phyloP scores from a whole-genome alignment of 495 filamentous ascomycete genomes.

The Extremus antarcticus region DNA sequence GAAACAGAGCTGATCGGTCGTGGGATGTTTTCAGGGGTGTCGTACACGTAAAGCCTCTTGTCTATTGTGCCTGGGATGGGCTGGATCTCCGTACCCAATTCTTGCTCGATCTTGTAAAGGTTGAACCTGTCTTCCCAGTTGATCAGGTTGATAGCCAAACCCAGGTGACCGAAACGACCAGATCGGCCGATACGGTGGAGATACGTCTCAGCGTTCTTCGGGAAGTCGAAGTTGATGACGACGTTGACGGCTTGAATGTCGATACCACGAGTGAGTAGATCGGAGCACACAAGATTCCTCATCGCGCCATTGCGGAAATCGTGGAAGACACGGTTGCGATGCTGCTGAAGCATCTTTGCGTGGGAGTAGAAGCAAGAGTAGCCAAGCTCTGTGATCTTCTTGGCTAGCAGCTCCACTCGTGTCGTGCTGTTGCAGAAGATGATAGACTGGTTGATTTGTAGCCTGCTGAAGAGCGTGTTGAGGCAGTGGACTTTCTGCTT shows the following conservation, averaged over 20 bases:
- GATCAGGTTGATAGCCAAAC: slow-evolving; percentile 96
- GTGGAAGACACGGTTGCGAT: slow-evolving; percentile 96
- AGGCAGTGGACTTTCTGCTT: slow-evolving; percentile 99
- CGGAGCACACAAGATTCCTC: slow-evolving; percentile 95
- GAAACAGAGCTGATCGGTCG: slow-evolving; percentile 47
- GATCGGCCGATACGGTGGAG: slow-evolving; percentile 97
- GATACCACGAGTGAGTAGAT: slow-evolving; percentile 94
- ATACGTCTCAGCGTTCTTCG: slow-evolving; percentile 98
- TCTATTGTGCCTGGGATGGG: slow-evolving; percentile 90
- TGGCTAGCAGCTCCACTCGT: slow-evolving; percentile 90
- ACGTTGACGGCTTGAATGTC: slow-evolving; percentile 99
- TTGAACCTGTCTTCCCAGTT: slow-evolving; percentile 99
- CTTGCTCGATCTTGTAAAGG: slow-evolving; percentile 95
- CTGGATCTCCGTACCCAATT: slow-evolving; percentile 93
- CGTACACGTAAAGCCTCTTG: slow-evolving; percentile 97
- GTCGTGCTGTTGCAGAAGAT: slow-evolving; percentile 99
- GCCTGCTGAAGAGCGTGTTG: slow-evolving; percentile 96
- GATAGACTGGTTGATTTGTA: slow-evolving; percentile 99
- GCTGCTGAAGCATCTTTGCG: slow-evolving; percentile 94
- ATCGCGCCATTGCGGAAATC: slow-evolving; percentile 97
- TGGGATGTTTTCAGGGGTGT: slow-evolving; percentile 88
- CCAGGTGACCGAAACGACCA: slow-evolving; percentile 91
- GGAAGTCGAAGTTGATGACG: slow-evolving; percentile 99
- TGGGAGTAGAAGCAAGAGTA: slow-evolving; percentile 99
- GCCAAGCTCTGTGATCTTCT: slow-evolving; percentile 97